phyloP scores from a whole-genome alignment of 164 flowering plant genomes.

The Macadamia integrifolia region DNA sequence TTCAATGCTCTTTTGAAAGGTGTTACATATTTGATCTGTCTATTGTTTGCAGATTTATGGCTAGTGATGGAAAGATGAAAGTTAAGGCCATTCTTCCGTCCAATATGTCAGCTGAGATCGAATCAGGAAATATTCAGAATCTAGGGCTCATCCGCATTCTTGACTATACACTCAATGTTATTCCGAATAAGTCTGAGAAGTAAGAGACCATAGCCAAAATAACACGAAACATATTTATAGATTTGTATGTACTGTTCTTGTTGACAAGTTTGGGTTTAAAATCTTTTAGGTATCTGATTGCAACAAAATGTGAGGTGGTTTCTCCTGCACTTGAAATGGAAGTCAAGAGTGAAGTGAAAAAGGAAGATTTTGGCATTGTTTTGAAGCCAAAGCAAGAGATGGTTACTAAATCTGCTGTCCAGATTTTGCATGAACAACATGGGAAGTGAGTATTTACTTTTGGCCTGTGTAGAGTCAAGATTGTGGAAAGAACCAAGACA shows the following conservation, averaged over 20 bases:
- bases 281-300: constrained; percentile 23
- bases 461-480: too few relatives aligned
- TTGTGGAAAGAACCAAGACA: too few relatives aligned
- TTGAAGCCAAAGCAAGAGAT: constrained; percentile 55
- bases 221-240: too few relatives aligned
- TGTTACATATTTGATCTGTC: neutral
- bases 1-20: too few relatives aligned
- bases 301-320: constrained; percentile 67
- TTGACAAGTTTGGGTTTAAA: neutral
- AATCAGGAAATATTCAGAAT: constrained; percentile 74
- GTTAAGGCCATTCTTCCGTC: constrained; percentile 63
- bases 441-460: constrained; percentile 52
- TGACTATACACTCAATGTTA: constrained; percentile 68
- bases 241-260: neutral
- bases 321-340: constrained; percentile 78
- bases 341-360: constrained; percentile 32
- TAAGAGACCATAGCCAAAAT: constrained; percentile 20
- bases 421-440: constrained; percentile 71
- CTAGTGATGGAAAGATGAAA: constrained; percentile 75
- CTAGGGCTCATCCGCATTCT: constrained; percentile 69
- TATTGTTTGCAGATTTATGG: constrained; percentile 42
- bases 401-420: constrained; percentile 76
- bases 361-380: constrained; percentile 32
- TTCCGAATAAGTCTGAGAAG: constrained; percentile 78
- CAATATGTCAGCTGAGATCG: constrained; percentile 45